Conservation (phyloP, 2,329 filamentous ascomycete genomes). For the Aspergillus latus region DNA sequence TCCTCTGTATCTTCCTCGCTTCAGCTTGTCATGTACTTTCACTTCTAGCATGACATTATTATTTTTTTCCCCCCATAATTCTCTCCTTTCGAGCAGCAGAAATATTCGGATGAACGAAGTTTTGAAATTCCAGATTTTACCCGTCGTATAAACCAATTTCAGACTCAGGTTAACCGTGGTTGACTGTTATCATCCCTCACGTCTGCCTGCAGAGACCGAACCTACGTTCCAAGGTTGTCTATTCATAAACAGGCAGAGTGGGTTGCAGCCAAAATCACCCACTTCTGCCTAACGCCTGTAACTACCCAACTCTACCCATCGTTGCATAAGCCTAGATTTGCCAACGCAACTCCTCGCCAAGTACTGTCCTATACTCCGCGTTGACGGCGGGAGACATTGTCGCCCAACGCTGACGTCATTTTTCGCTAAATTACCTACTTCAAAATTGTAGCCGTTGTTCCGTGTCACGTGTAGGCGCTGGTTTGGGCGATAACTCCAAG, state of each 20-base stretch:
- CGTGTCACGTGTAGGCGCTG: not conserved
- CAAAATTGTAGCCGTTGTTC: not conserved
- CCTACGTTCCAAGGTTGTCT: too few species aligned
- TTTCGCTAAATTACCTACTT: constrained; percentile 2
- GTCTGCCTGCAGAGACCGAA: too few species aligned
- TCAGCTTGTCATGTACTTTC: not conserved
- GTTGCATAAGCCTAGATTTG: too few species aligned
- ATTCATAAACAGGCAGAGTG: too few species aligned
- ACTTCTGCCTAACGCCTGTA: not conserved
- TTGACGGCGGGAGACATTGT: not conserved
- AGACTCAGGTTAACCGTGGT: too few species aligned
- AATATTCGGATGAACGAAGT: too few species aligned
- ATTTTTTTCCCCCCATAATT: not conserved
- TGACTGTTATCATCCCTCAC: too few species aligned
- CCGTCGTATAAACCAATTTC: too few species aligned
- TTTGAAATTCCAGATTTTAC: too few species aligned
- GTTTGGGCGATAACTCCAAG: not conserved
- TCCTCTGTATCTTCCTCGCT: not conserved
- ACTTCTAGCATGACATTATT: not conserved
- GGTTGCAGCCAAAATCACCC: too few species aligned
- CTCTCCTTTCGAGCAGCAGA: not conserved
- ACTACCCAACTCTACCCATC: not conserved
- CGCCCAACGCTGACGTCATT: not conserved
- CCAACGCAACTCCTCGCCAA: too few species aligned
- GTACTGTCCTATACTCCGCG: not conserved